Evolutionary conservation across 345 rosid genomes (phyloP).

Genomic region (Laguncularia racemosa): DNA sequence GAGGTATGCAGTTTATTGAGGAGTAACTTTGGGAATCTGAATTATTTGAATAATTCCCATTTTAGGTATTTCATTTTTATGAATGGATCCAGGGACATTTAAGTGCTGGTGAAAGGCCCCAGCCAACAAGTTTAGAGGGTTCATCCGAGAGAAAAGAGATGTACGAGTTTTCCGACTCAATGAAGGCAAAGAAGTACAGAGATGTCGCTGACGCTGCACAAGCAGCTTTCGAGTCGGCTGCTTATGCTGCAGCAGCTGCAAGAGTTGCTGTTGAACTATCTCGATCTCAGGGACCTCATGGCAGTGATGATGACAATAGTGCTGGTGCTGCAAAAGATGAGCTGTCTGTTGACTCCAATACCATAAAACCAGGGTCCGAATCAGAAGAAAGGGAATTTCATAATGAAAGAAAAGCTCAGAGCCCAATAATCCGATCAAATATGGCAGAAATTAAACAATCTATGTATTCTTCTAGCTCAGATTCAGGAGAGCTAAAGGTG

Average conservation of each 20-base stretch:
- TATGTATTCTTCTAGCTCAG: not conserved
- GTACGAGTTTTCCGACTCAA: slow-evolving; percentile 24
- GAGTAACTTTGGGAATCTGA: too few species aligned
- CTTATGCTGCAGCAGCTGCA: slow-evolving; percentile 84
- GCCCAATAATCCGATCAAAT: not conserved
- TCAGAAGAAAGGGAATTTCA: not conserved
- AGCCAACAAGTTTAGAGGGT: slow-evolving; percentile 7
- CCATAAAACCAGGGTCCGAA: not conserved
- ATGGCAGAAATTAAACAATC: not conserved
- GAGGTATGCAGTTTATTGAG: slow-evolving; percentile 27
- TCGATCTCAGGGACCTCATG: slow-evolving; percentile 28
- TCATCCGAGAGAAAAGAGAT: slow-evolving; percentile 2
- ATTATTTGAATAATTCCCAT: too few species aligned
- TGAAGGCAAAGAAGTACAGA: slow-evolving; percentile 41
- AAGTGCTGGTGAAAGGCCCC: slow-evolving; percentile 3
- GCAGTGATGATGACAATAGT: slow-evolving; percentile 25
- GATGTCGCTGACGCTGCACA: slow-evolving; percentile 95
- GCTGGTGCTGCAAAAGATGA: slow-evolving; percentile 6
- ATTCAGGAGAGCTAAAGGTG: not conserved
- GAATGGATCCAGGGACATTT: slow-evolving; percentile 8
- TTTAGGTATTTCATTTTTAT: too few species aligned
- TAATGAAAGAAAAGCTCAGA: not conserved
- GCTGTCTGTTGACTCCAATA: not conserved
- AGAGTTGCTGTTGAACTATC: slow-evolving; percentile 92
- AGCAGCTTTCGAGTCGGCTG: slow-evolving; percentile 86